Evolutionary conservation across 2,329 filamentous ascomycete species (phyloP), one percentile per base, ranked within the genome.

Genomic region (Cercospora canescens): DNA sequence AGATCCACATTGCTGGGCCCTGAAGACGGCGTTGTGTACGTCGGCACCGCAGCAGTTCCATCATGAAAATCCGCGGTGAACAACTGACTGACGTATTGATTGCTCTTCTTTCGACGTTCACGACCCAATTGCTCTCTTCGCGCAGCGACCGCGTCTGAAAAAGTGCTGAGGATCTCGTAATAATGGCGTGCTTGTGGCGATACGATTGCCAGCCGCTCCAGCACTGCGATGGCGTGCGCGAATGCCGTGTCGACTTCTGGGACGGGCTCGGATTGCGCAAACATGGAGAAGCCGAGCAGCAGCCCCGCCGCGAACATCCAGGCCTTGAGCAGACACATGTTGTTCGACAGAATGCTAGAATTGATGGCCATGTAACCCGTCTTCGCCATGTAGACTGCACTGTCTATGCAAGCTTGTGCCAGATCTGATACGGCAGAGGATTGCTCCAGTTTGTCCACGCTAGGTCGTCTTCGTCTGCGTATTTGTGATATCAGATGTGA

Each of bases 271-370:
- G 77, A 74, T 57, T 84, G 81, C 0, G 83, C 83, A 65, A 88
- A 86, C 68, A 86, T 82, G 1, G 84, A 82, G 16, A 88, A 84
- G 0, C 86, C 86, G 0, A 88, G 78, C 0, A 88, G 81, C 0
- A 88, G 75, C 0, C 85, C 86, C 1, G 86, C 84, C 0, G 85
- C 84, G 63, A 88, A 88, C 0, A 87, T 70, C 69, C 77, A 64
- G 84, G 81, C 18, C 66, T 88, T 88, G 62, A 88, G 76, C 5
- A 88, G 82, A 41, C 84, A 85, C 86, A 88, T 87, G 62, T 87
- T 87, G 8, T 0, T 84, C 59, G 0, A 78, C 76, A 2, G 81
- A 80, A 64, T 86, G 81, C 9, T 60, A 11, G 66, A 67, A 81
- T 62, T 86, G 81, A 21, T 68, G 11, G 66, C 66, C 64, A 71